phyloP scores from a whole-genome alignment of 257 asterid species.

The Nicotiana tabacum region DNA sequence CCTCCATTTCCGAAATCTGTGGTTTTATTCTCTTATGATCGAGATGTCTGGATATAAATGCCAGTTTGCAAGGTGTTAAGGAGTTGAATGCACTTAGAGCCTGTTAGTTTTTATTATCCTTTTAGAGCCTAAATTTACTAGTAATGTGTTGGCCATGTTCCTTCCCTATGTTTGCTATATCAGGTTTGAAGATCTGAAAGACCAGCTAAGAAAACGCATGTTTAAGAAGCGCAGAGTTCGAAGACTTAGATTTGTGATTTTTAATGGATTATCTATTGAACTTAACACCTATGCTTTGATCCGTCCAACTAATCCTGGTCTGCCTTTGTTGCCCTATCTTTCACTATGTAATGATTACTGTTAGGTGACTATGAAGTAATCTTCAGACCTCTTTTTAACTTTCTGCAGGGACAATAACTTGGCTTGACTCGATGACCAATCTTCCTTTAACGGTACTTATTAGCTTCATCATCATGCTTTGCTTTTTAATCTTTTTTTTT shows the following conservation, averaged over 20 bases:
- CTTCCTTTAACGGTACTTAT: conserved; percentile 69
- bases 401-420: conserved; percentile 65
- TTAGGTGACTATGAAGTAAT: background rate
- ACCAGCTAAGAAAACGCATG: conserved; percentile 84
- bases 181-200: conserved; percentile 87
- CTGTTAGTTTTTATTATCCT: background rate
- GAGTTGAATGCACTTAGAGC: background rate
- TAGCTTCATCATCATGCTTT: conserved; percentile 1
- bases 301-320: conserved; percentile 93
- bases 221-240: conserved; percentile 92
- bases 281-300: conserved; percentile 81
- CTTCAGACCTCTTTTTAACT: background rate
- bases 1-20: background rate
- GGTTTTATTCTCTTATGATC: background rate
- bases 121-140: conserved; percentile 5
- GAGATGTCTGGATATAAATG: background rate
- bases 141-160: background rate
- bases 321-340: conserved; percentile 11
- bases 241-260: conserved; percentile 62
- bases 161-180: conserved; percentile 15
- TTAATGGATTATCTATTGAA: conserved; percentile 65
- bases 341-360: background rate
- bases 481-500: background rate
- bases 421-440: conserved; percentile 93
- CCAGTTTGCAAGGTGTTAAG: background rate